phyloP scores from a whole-genome alignment of 2,329 filamentous ascomycete species.

The Colletotrichum camelliae region DNA sequence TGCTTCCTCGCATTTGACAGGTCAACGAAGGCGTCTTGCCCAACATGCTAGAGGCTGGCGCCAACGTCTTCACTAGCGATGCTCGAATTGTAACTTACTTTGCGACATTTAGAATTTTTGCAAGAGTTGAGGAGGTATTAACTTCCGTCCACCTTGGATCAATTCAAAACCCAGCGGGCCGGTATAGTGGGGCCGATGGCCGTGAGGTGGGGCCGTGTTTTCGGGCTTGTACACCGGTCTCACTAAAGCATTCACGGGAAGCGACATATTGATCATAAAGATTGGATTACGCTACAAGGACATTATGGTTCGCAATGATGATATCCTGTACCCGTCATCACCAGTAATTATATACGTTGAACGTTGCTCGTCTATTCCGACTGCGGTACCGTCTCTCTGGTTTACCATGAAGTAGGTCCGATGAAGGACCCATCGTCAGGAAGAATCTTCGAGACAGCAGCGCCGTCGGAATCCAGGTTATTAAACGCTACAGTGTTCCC shows the following conservation, averaged over 20 bases:
- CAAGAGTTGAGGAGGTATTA: neutral
- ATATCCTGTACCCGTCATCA: neutral
- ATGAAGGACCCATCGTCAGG: constrained; percentile 31
- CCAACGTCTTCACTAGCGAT: neutral
- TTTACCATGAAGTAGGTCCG: constrained; percentile 30
- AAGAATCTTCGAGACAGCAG: constrained; percentile 31
- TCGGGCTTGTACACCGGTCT: too few relatives aligned
- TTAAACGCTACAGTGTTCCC: constrained; percentile 43
- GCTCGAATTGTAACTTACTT: neutral
- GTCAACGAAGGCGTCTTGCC: neutral
- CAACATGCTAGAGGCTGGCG: neutral
- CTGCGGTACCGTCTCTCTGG: neutral
- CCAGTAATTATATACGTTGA: neutral
- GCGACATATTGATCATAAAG: neutral
- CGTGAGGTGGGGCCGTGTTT: too few relatives aligned
- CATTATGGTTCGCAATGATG: neutral
- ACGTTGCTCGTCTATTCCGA: neutral
- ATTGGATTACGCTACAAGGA: neutral
- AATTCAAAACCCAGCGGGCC: neutral
- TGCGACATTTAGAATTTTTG: neutral
- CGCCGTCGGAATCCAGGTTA: constrained; percentile 34
- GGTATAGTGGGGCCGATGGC: neutral
- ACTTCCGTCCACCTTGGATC: neutral
- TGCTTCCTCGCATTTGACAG: neutral
- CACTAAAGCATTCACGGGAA: too few relatives aligned